phyloP scores from a whole-genome alignment of 2,329 filamentous ascomycete species.

The Alternaria triticimaculans region DNA sequence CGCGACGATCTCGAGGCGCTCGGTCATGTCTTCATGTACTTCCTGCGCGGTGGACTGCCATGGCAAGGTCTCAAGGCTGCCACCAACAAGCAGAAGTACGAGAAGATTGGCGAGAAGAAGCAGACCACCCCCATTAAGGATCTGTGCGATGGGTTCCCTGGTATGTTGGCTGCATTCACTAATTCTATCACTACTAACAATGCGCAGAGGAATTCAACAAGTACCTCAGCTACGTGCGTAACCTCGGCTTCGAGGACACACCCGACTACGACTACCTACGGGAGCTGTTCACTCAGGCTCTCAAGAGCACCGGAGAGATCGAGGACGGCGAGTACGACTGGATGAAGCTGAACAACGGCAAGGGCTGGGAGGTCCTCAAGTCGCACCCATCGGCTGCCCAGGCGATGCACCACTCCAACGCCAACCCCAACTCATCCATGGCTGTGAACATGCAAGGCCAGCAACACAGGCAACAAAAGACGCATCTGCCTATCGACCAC shows the following conservation, averaged over 20 bases:
- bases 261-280: slow-evolving; percentile 98
- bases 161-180: slow-evolving; percentile 49
- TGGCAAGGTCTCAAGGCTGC: slow-evolving; percentile 74
- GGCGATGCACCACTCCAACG: slow-evolving; percentile 76
- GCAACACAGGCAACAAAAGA: slow-evolving; percentile 66
- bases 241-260: slow-evolving; percentile 97
- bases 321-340: slow-evolving; percentile 99
- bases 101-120: slow-evolving; percentile 99
- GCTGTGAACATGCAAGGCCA: slow-evolving; percentile 80
- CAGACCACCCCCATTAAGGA: slow-evolving; percentile 97
- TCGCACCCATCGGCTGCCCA: slow-evolving; percentile 73
- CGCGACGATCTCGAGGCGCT: slow-evolving; percentile 92
- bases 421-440: slow-evolving; percentile 79
- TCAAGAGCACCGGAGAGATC: slow-evolving; percentile 92
- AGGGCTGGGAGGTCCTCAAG: slow-evolving; percentile 87
- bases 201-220: slow-evolving; percentile 87
- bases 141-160: slow-evolving; percentile 91
- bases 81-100: slow-evolving; percentile 94
- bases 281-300: slow-evolving; percentile 92
- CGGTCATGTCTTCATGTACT: slow-evolving; percentile 74
- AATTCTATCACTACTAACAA: slow-evolving; percentile 35
- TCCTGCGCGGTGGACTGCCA: slow-evolving; percentile 68
- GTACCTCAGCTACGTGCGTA: slow-evolving; percentile 95
- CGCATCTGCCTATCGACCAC: slow-evolving; percentile 52
- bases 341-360: slow-evolving; percentile 96